Evolutionary conservation across 441 rosid genomes (phyloP).

Genomic region (Theobroma grandiflorum): DNA sequence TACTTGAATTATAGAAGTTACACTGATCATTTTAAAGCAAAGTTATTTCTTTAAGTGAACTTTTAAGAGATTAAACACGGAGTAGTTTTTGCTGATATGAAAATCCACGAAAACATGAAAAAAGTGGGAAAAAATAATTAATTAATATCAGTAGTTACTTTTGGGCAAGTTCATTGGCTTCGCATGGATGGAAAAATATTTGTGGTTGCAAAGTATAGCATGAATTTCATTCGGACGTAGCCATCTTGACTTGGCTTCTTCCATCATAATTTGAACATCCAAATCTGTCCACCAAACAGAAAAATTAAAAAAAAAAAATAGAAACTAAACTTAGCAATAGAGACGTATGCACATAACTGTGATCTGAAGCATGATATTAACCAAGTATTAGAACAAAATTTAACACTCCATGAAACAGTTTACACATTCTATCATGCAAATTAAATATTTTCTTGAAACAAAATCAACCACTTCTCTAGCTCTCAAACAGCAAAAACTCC

Average conservation of each 20-base stretch:
- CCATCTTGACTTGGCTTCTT: conserved; percentile 90
- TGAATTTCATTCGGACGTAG: conserved; percentile 96
- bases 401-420: conserved; percentile 17
- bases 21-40: neutral
- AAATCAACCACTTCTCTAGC: conserved; percentile 7
- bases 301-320: conserved; percentile 18
- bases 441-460: neutral
- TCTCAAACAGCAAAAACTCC: conserved; percentile 2
- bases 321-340: conserved; percentile 5
- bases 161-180: conserved; percentile 84
- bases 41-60: neutral
- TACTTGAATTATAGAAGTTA: neutral
- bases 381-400: conserved; percentile 10
- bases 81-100: conserved; percentile 14
- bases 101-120: conserved; percentile 4
- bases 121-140: neutral
- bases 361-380: neutral
- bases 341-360: neutral
- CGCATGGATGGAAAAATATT: conserved; percentile 71
- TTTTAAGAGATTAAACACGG: conserved; percentile 1
- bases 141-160: conserved; percentile 51
- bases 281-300: conserved; percentile 62
- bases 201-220: conserved; percentile 79
- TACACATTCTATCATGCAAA: neutral
- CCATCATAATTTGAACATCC: conserved; percentile 68